Evolutionary conservation across 2,329 filamentous ascomycete species (phyloP), one percentile per base, ranked within the genome.

Genomic region (Stenocarpella maydis): DNA sequence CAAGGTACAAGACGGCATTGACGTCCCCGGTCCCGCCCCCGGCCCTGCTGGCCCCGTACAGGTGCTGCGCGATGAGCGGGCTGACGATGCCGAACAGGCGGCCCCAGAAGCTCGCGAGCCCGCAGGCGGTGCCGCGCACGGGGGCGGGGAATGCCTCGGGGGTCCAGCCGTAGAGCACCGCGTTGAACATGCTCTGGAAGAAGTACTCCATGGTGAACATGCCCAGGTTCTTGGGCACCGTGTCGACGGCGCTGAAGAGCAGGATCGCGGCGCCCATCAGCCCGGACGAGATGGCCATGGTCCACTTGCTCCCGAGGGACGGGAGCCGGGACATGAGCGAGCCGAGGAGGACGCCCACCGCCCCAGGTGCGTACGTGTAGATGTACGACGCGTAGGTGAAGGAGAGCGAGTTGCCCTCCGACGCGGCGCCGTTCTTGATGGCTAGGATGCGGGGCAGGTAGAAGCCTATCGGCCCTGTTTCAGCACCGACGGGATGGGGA

Each of bases 61-160:
- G 78, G 72, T 34, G 39, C 65, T 87, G 83, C 5, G 85, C 86
- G 65, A 87, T 86, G 45, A 89, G 74, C 0, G 87, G 87, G 45
- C 85, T 86, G 19, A 89, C 82, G 53, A 90, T 89, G 12, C 85
- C 84, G 72, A 87, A 87, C 28, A 89, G 66, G 2, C 87, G 77
- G 1, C 87, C 87, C 85, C 86, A 88, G 74, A 88, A 89, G 70
- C 84, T 86, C 2, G 87, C 86, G 15, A 88, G 71, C 0, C 88
- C 87, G 72, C 84, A 86, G 0, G 87, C 79, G 0, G 84, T 87
- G 4, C 84, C 85, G 43, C 84, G 76, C 19, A 87, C 82, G 0
- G 82, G 81, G 3, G 85, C 83, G 0, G 84, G 83, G 71, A 86
- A 86, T 7, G 82, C 81, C 72, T 86, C 84, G 1, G 84, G 84